Base-by-base conservation (phyloP, 176 grass and related monocot genomes). In the Areca catechu region DNA sequence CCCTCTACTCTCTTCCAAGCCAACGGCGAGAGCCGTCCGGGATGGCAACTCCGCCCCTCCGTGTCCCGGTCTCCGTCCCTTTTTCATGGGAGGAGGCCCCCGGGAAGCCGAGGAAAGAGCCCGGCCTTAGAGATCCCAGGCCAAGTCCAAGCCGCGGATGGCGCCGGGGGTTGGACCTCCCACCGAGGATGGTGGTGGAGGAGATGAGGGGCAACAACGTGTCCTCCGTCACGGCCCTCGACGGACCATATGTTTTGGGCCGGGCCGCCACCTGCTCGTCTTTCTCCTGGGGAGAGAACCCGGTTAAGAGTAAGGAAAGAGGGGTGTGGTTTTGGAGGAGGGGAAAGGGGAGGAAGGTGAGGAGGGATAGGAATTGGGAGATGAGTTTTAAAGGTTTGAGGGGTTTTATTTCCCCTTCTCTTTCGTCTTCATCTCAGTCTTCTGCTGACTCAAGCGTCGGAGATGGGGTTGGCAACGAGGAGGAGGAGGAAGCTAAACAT, bases 21-120 rank as follows among this genome's bases (percentile, higher is more conserved):
- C 16, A 65, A 21, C 54, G 47, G 27, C 23, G 66, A 62, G 9
- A 27, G 63, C 62, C 28, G 54, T 48, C 51, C 4, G 68, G 48
- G 29, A 75, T 72, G 0, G 63, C 70, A 52, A 89, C 81, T 51
- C 90, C 82, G 20, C 67, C 73, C 50, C 60, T 67, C 5, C 49
- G 68, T 15, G 19, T 69, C 1, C 77, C 34, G 18, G 71, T 67
- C 57, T 53, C 77, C 0, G 71, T 95, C 56, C 90, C 90, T 18
- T 95, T 86, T 70, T 9, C 71, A 16, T 90, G 86, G 90, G 90
- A 95, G 72, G 90, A 84, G 2, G 75, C 57, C 47, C 85, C 90
- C 1, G 90, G 86, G 14, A 81, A 76, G 68, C 90, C 90, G 14
- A 86, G 72, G 63, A 28, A 63, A 18, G 29, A 18, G 4, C 19